phyloP scores from a whole-genome alignment of 1,284 basidiomycete genomes.

The Marasmius fiardii region DNA sequence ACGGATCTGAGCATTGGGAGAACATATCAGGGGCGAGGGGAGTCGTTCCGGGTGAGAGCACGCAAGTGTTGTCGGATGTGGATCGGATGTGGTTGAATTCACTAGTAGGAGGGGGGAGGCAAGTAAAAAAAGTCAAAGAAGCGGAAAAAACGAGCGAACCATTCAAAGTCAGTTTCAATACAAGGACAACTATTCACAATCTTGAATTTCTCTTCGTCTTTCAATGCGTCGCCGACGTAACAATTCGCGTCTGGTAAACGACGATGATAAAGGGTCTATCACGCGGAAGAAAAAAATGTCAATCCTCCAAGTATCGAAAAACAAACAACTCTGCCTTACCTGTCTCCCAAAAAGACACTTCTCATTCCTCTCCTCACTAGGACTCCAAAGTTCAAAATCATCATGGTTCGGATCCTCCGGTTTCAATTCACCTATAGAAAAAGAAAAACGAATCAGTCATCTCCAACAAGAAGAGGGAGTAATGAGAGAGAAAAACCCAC shows the following conservation, averaged over 20 bases:
- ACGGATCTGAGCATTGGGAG: constrained; percentile 24
- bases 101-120: constrained; percentile 34
- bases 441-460: constrained; percentile 12
- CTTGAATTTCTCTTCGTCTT: constrained; percentile 47
- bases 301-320: too few species aligned
- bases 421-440: constrained; percentile 59
- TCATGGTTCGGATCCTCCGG: constrained; percentile 73
- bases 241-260: constrained; percentile 80
- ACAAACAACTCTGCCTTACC: constrained; percentile 39
- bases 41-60: constrained; percentile 64
- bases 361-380: constrained; percentile 80
- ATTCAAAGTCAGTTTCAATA: constrained; percentile 80
- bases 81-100: constrained; percentile 89
- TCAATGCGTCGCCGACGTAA: constrained; percentile 63
- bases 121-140: background rate
- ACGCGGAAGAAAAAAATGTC: too few species aligned
- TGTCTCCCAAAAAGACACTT: constrained; percentile 84
- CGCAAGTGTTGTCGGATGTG: constrained; percentile 59
- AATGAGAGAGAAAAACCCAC: constrained; percentile 40
- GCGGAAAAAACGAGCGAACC: constrained; percentile 47
- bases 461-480: too few species aligned
- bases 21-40: constrained; percentile 50
- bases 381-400: constrained; percentile 96
- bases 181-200: constrained; percentile 77
- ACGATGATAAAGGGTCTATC: constrained; percentile 83